A percentile compares a stretch with the other conserved stretches of the same genome.
These are phyloP conservation scores for Gaeumannomyces sp. DNA, from an alignment of 2,329 filamentous ascomycete genomes.

Conservation along the genomic window DNA sequence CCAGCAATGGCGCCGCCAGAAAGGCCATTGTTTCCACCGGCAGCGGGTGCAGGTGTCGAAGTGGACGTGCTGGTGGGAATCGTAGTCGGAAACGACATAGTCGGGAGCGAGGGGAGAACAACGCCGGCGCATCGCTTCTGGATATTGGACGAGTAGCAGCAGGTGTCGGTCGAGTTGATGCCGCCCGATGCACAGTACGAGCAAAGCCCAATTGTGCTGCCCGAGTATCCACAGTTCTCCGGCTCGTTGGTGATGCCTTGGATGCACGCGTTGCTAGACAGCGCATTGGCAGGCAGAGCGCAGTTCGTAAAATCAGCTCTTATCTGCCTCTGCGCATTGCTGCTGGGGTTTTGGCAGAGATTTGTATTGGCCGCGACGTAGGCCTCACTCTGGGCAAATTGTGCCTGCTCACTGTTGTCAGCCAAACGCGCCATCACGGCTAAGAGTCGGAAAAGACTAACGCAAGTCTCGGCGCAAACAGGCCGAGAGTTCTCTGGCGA, in stretches of 20 bases:
- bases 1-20: constrained; percentile 88
- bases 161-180: constrained; percentile 88
- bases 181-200: constrained; percentile 79
- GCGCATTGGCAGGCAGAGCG: constrained; percentile 70
- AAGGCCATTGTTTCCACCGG: constrained; percentile 36
- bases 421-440: neutral
- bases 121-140: constrained; percentile 68
- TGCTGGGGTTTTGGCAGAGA: constrained; percentile 63
- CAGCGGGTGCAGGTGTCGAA: constrained; percentile 20
- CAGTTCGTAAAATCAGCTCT: constrained; percentile 90
- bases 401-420: constrained; percentile 45
- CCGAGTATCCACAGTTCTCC: constrained; percentile 76
- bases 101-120: constrained; percentile 66
- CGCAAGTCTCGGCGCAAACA: constrained; percentile 85
- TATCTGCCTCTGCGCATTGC: constrained; percentile 67
- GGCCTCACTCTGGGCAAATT: constrained; percentile 84
- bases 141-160: constrained; percentile 79
- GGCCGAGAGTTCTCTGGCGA: constrained; percentile 60
- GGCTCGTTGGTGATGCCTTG: constrained; percentile 73
- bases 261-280: constrained; percentile 69
- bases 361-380: constrained; percentile 68
- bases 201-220: constrained; percentile 70
- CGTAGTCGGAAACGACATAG: constrained; percentile 53
- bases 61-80: constrained; percentile 30
- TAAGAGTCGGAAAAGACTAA: constrained; percentile 32